Conservation (phyloP, 192 early-diverging fungal species). For the Umbelopsis isabellina region DNA sequence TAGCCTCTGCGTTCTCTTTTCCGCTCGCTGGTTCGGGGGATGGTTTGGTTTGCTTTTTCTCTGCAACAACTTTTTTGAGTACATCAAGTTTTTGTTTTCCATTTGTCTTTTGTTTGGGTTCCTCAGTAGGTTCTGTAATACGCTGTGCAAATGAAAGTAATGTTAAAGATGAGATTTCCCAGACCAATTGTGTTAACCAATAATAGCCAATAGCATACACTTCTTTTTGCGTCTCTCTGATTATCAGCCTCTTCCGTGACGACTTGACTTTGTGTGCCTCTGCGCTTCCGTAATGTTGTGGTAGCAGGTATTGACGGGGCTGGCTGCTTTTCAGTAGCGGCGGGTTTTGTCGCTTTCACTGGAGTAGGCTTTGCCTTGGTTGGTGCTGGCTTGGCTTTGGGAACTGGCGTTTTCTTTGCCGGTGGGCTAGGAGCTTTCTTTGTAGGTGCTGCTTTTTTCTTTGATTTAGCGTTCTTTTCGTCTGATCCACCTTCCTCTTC, state of each 20-base stretch:
- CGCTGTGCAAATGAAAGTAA: background rate
- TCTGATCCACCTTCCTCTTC: constrained; percentile 26
- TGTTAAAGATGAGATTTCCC: background rate
- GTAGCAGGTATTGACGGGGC: background rate
- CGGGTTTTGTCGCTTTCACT: background rate
- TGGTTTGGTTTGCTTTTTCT: background rate
- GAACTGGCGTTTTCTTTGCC: constrained; percentile 7
- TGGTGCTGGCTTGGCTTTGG: background rate
- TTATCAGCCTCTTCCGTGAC: background rate
- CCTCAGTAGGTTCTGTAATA: background rate
- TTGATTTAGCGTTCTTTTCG: constrained; percentile 27
- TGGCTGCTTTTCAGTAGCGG: background rate
- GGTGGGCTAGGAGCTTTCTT: constrained; percentile 4
- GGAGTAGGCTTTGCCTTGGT: background rate
- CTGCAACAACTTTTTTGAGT: background rate
- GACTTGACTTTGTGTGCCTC: background rate
- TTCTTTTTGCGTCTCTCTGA: constrained; percentile 1
- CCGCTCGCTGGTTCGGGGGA: constrained; percentile 1
- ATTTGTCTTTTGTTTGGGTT: background rate
- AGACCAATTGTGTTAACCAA: too few relatives aligned
- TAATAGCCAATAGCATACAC: background rate
- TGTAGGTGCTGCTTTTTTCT: constrained; percentile 5
- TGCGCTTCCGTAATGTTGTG: background rate
- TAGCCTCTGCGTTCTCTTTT: constrained; percentile 3
- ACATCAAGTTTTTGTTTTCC: background rate